Conservation (phyloP, 2,329 filamentous ascomycete genomes). For the Neopestalotiopsis clavispora region DNA sequence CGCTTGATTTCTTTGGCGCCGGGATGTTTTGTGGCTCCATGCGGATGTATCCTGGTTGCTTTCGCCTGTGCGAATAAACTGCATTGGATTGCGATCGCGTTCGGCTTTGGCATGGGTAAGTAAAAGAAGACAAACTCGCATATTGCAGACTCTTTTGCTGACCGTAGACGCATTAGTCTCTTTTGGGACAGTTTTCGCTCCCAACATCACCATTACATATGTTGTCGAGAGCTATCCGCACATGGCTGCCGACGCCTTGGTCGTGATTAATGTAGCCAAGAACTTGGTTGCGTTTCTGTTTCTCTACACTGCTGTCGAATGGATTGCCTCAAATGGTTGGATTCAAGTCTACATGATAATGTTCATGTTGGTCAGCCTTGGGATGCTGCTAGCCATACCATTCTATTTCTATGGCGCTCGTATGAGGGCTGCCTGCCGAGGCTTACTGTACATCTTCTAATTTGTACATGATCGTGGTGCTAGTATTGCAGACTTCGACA, state of each 20-base stretch:
- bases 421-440: no score
- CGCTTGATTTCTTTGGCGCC: constrained; percentile 1
- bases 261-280: constrained; percentile 10
- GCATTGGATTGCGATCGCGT: not conserved
- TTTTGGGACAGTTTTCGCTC: not conserved
- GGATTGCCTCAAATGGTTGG: constrained; percentile 18
- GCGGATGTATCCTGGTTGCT: not conserved
- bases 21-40: not conserved
- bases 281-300: constrained; percentile 19
- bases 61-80: not conserved
- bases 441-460: no score
- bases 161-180: not conserved
- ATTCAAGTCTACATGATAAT: constrained; percentile 21
- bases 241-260: constrained; percentile 1
- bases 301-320: constrained; percentile 17
- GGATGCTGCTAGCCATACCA: not conserved
- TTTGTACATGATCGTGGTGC: no score
- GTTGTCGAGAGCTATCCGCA: not conserved
- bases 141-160: not conserved
- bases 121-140: not conserved
- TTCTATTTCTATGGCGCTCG: not conserved
- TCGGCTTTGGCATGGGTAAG: constrained; percentile 9
- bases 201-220: constrained; percentile 10
- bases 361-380: constrained; percentile 13
- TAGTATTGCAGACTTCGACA: no score